Evolutionary conservation across 768 basidiomycete species (phyloP).

Genomic region (Dioszegia aurantiaca): DNA sequence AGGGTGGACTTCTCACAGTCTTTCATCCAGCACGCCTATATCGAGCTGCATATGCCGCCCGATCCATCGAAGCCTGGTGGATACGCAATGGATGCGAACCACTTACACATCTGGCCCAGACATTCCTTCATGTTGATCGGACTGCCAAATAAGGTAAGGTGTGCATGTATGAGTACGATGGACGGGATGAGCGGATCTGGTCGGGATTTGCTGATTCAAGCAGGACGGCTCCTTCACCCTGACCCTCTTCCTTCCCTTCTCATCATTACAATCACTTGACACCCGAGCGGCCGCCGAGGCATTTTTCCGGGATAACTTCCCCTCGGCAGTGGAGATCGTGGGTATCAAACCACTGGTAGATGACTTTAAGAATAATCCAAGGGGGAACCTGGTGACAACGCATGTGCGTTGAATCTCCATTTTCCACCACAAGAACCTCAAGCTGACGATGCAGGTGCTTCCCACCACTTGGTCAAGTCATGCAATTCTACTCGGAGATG

Average conservation of each 20-base stretch:
- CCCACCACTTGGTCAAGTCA: slow-evolving; percentile 32
- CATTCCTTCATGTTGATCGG: slow-evolving; percentile 99
- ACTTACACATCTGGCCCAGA: slow-evolving; percentile 99
- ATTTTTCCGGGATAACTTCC: slow-evolving; percentile 82
- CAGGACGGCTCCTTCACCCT: slow-evolving; percentile 97
- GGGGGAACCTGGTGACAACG: slow-evolving; percentile 84
- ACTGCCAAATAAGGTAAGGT: slow-evolving; percentile 85
- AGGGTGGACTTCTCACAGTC: slow-evolving; percentile 95
- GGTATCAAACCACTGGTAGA: slow-evolving; percentile 72
- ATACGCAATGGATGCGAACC: slow-evolving; percentile 87
- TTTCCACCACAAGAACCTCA: too few relatives aligned
- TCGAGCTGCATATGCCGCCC: slow-evolving; percentile 94
- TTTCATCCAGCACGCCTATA: slow-evolving; percentile 92
- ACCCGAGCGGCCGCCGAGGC: slow-evolving; percentile 58
- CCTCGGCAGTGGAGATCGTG: slow-evolving; percentile 80
- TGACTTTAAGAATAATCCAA: slow-evolving; percentile 78
- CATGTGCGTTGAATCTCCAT: slow-evolving; percentile 66
- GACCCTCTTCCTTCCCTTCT: slow-evolving; percentile 85
- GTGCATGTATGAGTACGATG: not conserved
- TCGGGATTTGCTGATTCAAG: not conserved
- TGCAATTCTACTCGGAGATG: slow-evolving; percentile 80
- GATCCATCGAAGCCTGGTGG: slow-evolving; percentile 56
- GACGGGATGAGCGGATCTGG: too few relatives aligned
- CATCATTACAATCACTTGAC: slow-evolving; percentile 63
- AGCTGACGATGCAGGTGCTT: slow-evolving; percentile 24